Conservation (phyloP, 1,139 yeast species). For the Candida gigantensis region DNA sequence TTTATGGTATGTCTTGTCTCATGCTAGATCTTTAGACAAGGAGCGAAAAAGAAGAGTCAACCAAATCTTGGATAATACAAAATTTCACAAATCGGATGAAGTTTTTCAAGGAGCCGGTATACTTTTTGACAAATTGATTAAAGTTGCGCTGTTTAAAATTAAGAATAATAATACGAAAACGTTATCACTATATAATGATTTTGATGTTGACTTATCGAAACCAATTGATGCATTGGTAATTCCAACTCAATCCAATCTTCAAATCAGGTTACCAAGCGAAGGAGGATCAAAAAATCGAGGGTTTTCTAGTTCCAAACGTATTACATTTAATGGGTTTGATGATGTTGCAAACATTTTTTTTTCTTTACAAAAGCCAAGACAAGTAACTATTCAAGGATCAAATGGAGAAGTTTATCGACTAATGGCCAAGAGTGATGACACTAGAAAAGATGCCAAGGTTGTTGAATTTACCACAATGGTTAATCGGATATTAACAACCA, state of each 20-base stretch:
- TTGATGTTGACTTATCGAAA: constrained; percentile 48
- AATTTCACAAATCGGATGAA: too few species aligned
- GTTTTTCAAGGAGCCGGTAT: constrained; percentile 26
- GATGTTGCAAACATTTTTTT: constrained; percentile 67
- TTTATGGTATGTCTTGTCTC: constrained; percentile 82
- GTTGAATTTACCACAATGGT: constrained; percentile 91
- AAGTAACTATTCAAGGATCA: constrained; percentile 73
- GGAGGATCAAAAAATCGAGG: constrained; percentile 49
- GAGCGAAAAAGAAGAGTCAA: constrained; percentile 55
- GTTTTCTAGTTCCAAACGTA: constrained; percentile 52
- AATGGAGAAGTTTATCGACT: constrained; percentile 73
- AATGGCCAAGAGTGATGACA: constrained; percentile 88
- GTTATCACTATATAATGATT: constrained; percentile 43
- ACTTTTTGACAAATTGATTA: constrained; percentile 36
- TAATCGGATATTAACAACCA: constrained; percentile 66
- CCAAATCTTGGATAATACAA: constrained; percentile 26
- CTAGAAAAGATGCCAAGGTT: constrained; percentile 91
- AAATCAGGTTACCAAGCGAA: constrained; percentile 59
- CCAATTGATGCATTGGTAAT: constrained; percentile 71
- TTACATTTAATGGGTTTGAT: constrained; percentile 60
- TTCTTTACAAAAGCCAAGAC: constrained; percentile 86
- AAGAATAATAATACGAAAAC: constrained; percentile 29
- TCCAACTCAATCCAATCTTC: constrained; percentile 77
- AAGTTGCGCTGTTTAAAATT: constrained; percentile 35
- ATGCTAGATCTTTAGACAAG: constrained; percentile 64